Evolutionary conservation across 371 early-diverging fungal species (phyloP).

Genomic region (Mycotypha africana): DNA sequence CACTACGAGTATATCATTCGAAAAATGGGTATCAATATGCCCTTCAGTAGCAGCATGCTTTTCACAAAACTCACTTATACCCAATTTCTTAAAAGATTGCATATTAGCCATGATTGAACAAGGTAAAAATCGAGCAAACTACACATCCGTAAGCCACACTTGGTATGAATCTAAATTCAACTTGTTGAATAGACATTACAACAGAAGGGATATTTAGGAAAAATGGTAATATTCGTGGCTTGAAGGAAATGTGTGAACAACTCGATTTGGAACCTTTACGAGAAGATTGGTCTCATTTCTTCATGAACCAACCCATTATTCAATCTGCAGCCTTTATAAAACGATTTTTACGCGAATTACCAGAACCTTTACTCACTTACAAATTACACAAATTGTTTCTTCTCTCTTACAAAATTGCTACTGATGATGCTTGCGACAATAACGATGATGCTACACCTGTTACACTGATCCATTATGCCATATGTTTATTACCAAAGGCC

Average conservation of each 20-base stretch:
- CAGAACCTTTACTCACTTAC: slow-evolving; percentile 90
- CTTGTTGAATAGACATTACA: slow-evolving; percentile 65
- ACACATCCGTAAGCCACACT: neutral
- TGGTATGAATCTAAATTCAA: too few species aligned
- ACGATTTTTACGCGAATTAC: slow-evolving; percentile 87
- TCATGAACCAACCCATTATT: slow-evolving; percentile 56
- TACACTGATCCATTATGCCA: slow-evolving; percentile 62
- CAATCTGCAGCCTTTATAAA: slow-evolving; percentile 93
- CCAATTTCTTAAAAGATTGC: slow-evolving; percentile 16
- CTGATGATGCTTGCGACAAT: too few species aligned
- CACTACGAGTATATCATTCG: neutral
- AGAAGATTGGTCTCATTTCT: slow-evolving; percentile 28
- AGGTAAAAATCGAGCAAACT: too few species aligned
- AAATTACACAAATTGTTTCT: slow-evolving; percentile 78
- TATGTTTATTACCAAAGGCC: slow-evolving; percentile 80
- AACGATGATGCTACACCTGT: too few species aligned
- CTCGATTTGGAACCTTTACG: slow-evolving; percentile 41
- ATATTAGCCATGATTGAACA: slow-evolving; percentile 13
- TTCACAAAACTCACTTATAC: slow-evolving; percentile 12
- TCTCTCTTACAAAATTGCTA: slow-evolving; percentile 9
- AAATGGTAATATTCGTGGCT: slow-evolving; percentile 90
- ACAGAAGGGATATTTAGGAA: slow-evolving; percentile 96
- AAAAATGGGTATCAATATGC: slow-evolving; percentile 5
- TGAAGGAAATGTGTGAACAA: slow-evolving; percentile 75
- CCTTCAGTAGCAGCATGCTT: slow-evolving; percentile 19